phyloP scores from a whole-genome alignment of 345 rosid genomes.

The Pistacia atlantica region DNA sequence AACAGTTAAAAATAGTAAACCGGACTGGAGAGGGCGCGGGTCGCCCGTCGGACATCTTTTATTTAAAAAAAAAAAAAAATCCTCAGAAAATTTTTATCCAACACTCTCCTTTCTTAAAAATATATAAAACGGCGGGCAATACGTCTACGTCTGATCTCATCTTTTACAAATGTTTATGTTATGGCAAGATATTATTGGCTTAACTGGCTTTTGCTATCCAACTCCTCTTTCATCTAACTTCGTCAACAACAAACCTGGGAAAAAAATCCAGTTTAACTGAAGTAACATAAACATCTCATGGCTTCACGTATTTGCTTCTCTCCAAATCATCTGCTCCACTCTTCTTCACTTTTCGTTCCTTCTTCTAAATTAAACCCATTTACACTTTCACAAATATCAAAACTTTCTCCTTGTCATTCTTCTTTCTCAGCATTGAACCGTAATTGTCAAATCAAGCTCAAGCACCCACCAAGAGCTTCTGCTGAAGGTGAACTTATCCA shows the following conservation, averaged over 20 bases:
- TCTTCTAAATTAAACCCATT: constrained; percentile 18
- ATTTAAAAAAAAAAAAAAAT: too few species aligned
- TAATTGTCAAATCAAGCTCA: constrained; percentile 29
- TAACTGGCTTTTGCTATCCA: too few species aligned
- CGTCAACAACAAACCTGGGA: not conserved
- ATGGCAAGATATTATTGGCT: constrained; percentile 1
- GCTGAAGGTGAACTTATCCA: constrained; percentile 37
- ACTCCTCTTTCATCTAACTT: not conserved
- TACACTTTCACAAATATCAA: constrained; percentile 4
- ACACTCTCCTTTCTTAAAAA: too few species aligned
- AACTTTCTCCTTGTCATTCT: constrained; percentile 15
- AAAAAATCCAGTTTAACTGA: not conserved
- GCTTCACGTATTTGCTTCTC: constrained; percentile 32
- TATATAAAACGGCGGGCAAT: too few species aligned
- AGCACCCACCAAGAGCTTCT: constrained; percentile 40
- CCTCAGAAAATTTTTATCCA: too few species aligned
- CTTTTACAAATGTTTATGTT: not conserved
- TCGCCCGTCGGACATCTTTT: too few species aligned
- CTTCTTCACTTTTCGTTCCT: constrained; percentile 23
- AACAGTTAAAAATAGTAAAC: too few species aligned
- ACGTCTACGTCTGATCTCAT: not conserved
- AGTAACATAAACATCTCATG: constrained; percentile 13
- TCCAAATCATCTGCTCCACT: constrained; percentile 8
- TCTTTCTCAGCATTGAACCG: constrained; percentile 22
- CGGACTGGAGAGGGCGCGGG: too few species aligned